These are phyloP conservation scores for Penicillium sclerotigenum DNA, from an alignment of 2,329 filamentous ascomycete species.

Conservation along the genomic window DNA sequence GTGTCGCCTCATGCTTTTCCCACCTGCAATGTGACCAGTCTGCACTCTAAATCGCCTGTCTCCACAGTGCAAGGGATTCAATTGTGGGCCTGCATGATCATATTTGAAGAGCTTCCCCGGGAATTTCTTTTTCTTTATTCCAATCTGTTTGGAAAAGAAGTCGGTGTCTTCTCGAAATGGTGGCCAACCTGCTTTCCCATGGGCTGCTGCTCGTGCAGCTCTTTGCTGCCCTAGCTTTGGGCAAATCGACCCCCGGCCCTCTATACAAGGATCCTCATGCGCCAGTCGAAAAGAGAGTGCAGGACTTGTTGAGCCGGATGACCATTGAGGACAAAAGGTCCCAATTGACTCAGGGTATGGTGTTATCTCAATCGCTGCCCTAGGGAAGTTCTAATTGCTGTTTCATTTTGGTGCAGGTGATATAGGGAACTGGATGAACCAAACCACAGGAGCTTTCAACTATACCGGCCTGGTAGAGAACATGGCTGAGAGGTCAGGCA, in stretches of 20 bases:
- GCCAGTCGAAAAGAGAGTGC: slow-evolving; percentile 61
- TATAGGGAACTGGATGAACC: slow-evolving; percentile 69
- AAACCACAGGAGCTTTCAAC: slow-evolving; percentile 65
- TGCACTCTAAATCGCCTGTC: not conserved
- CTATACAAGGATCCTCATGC: slow-evolving; percentile 63
- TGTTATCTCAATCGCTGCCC: not conserved
- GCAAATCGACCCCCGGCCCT: slow-evolving; percentile 18
- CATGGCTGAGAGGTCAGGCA: slow-evolving; percentile 63
- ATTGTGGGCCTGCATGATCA: not conserved
- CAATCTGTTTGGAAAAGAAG: not conserved
- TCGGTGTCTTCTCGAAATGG: slow-evolving; percentile 7
- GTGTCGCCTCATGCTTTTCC: not conserved
- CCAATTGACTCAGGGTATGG: slow-evolving; percentile 59
- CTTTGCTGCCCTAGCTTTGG: slow-evolving; percentile 17
- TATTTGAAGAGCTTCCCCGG: slow-evolving; percentile 4
- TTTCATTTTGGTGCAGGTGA: slow-evolving; percentile 49
- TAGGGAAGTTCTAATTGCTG: not conserved
- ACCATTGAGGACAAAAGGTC: slow-evolving; percentile 70
- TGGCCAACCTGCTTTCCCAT: slow-evolving; percentile 19
- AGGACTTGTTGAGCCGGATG: slow-evolving; percentile 69
- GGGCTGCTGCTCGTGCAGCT: slow-evolving; percentile 29
- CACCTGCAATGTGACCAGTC: not conserved
- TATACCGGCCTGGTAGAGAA: slow-evolving; percentile 63
- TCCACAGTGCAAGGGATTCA: not conserved
- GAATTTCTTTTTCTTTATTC: not conserved